Conservation (phyloP, 371 early-diverging fungal genomes). For the Mucor irregularis region DNA sequence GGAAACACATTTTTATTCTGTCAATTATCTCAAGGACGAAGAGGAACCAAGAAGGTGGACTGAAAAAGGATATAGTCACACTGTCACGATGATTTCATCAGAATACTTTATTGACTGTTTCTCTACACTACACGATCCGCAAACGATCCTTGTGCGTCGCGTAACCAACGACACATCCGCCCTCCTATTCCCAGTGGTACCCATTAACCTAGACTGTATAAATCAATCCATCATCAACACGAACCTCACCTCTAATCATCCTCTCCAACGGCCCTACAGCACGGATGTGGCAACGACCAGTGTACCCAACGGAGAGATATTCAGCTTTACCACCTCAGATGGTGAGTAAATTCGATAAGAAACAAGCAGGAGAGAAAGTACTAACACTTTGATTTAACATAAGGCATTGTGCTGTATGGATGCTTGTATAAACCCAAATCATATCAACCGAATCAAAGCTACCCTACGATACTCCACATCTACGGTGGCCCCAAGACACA, state of each 20-base stretch:
- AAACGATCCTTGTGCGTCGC: constrained; percentile 19
- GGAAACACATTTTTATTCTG: constrained; percentile 70
- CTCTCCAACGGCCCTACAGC: too few relatives aligned
- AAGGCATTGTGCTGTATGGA: constrained; percentile 47
- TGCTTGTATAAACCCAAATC: constrained; percentile 62
- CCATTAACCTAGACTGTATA: background rate
- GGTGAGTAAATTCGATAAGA: constrained; percentile 3
- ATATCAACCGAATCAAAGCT: constrained; percentile 51
- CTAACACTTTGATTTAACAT: background rate
- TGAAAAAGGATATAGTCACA: constrained; percentile 58
- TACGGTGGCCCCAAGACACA: constrained; percentile 71
- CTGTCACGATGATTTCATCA: constrained; percentile 41
- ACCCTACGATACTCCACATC: constrained; percentile 59
- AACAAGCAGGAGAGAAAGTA: background rate
- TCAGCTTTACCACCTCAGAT: constrained; percentile 24
- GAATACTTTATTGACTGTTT: constrained; percentile 56
- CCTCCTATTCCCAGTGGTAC: background rate
- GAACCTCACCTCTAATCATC: too few relatives aligned
- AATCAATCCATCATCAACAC: too few relatives aligned
- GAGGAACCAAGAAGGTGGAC: constrained; percentile 49
- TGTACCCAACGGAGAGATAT: constrained; percentile 21
- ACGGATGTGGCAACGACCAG: too few relatives aligned
- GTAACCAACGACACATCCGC: background rate
- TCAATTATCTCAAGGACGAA: constrained; percentile 11
- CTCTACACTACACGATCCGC: constrained; percentile 53